Percentiles rank a stretch among this genome's conserved stretches.
Evolutionary conservation across 2,329 filamentous ascomycete genomes (phyloP).

Genomic region (Stemphylium lycopersici): DNA sequence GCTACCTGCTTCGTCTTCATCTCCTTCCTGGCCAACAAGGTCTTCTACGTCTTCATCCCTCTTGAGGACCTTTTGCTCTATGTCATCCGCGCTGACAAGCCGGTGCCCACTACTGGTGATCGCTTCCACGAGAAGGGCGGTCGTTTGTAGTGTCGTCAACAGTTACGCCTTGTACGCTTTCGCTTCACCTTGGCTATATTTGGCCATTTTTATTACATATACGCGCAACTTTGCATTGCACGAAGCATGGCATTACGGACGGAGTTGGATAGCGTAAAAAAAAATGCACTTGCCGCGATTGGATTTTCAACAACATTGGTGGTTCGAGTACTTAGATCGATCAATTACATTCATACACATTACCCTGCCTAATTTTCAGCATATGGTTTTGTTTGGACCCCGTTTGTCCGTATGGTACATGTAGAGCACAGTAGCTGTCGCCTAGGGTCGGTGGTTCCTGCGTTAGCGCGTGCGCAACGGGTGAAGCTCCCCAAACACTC

Average conservation of each 20-base stretch:
- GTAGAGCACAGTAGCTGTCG: too few relatives aligned
- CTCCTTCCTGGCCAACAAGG: slow-evolving; percentile 56
- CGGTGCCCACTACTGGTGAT: slow-evolving; percentile 60
- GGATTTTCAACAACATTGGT: neutral
- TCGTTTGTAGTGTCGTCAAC: slow-evolving; percentile 25
- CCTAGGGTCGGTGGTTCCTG: neutral
- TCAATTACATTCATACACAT: neutral
- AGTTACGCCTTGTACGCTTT: neutral
- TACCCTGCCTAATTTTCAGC: neutral
- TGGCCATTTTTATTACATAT: neutral
- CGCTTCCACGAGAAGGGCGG: slow-evolving; percentile 49
- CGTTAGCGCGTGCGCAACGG: slow-evolving; percentile 11
- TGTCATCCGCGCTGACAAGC: slow-evolving; percentile 58
- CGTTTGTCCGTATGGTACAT: too few relatives aligned
- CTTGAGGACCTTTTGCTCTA: slow-evolving; percentile 59
- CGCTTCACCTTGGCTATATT: neutral
- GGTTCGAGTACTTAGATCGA: neutral
- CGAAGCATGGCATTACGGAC: slow-evolving; percentile 4
- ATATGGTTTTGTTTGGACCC: neutral
- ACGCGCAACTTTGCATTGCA: slow-evolving; percentile 5
- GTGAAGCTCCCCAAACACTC: neutral
- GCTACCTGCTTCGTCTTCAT: slow-evolving; percentile 57
- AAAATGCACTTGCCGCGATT: neutral
- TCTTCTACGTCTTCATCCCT: slow-evolving; percentile 59
- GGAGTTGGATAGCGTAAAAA: slow-evolving; percentile 6